Evolutionary conservation across 2,329 filamentous ascomycete genomes (phyloP).

Genomic region (Alternaria consortialis): DNA sequence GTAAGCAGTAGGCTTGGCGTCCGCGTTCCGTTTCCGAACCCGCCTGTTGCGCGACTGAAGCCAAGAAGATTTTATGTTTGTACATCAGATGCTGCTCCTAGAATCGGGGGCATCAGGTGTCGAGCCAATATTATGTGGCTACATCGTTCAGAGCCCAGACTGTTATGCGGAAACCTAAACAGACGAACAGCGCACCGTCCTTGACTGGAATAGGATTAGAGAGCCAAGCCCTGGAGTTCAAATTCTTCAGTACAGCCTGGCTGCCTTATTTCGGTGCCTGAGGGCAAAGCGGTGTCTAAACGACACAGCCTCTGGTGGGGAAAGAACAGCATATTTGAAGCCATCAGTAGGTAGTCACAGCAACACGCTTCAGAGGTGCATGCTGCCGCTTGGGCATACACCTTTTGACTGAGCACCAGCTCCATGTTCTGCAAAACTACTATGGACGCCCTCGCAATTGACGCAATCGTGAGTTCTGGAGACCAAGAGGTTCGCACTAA

Average conservation of each 20-base stretch:
- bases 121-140: neutral
- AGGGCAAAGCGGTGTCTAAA: neutral
- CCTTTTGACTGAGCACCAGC: neutral
- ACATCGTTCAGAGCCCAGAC: neutral
- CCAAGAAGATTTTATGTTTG: neutral
- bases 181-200: neutral
- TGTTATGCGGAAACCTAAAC: neutral
- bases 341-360: no score
- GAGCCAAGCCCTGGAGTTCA: neutral
- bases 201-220: neutral
- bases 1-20: constrained; percentile 7
- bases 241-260: neutral
- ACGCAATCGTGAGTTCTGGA: neutral
- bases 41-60: neutral
- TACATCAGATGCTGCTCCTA: neutral
- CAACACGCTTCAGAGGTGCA: neutral
- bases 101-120: neutral
- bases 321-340: neutral
- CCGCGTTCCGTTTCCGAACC: neutral
- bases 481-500: neutral
- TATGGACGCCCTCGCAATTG: neutral
- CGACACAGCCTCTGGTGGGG: neutral
- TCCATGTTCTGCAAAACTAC: neutral
- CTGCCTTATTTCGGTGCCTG: neutral
- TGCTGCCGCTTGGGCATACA: neutral